Evolutionary conservation across 192 early-diverging fungal genomes (phyloP).

Genomic region (Coemansia furcata): DNA sequence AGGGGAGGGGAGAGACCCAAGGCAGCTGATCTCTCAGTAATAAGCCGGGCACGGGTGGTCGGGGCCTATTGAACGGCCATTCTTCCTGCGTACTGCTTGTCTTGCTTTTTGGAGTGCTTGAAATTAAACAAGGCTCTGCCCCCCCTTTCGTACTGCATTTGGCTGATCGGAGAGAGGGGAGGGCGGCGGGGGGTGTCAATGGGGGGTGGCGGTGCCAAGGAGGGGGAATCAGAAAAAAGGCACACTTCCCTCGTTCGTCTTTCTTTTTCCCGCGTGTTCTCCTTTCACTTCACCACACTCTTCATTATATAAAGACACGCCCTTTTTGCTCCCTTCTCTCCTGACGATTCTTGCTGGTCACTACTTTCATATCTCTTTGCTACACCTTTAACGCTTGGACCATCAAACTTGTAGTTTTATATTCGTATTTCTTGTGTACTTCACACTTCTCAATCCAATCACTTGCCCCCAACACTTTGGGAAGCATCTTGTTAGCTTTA

Average conservation of each 20-base stretch:
- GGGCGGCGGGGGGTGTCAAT: neutral
- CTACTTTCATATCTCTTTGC: slow-evolving; percentile 8
- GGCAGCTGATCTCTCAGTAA: slow-evolving; percentile 6
- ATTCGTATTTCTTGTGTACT: slow-evolving; percentile 6
- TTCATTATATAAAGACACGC: slow-evolving; percentile 12
- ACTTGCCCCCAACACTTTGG: neutral
- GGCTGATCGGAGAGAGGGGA: slow-evolving; percentile 2
- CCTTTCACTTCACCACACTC: slow-evolving; percentile 4
- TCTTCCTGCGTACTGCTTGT: neutral
- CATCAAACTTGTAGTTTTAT: slow-evolving; percentile 2
- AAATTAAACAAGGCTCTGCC: slow-evolving; percentile 2
- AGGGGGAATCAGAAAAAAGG: slow-evolving; percentile 11
- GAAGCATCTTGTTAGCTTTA: neutral
- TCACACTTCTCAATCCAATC: slow-evolving; percentile 6
- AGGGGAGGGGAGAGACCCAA: neutral
- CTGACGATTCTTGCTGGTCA: neutral
- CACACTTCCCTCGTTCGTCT: slow-evolving; percentile 2
- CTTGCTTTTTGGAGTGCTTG: neutral
- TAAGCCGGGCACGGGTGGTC: neutral
- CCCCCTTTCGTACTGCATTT: neutral
- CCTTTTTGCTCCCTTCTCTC: neutral
- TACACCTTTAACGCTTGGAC: slow-evolving; percentile 7
- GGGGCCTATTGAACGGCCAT: neutral
- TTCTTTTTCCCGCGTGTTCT: slow-evolving; percentile 14
- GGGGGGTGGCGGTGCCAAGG: slow-evolving; percentile 8